Percentiles rank a stretch among this genome's conserved stretches.
These are phyloP conservation scores for Aspergillus cejpii DNA, from an alignment of 2,329 filamentous ascomycete genomes.

Conservation along the genomic window DNA sequence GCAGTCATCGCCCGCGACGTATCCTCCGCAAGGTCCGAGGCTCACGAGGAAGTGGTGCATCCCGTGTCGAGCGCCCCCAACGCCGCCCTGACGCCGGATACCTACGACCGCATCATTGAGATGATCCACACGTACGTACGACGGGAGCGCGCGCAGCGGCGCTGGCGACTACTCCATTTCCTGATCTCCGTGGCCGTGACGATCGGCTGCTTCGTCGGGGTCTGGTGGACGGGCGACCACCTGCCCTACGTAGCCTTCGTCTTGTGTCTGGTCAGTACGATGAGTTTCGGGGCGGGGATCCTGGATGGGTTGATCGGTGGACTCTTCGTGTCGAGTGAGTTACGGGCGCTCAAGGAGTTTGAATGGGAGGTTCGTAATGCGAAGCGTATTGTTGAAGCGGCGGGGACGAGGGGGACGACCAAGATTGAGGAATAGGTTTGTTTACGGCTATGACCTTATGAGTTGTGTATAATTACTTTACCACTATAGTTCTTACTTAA, in stretches of 20 bases:
- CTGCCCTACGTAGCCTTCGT: conserved; percentile 71
- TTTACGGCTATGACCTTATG: not conserved
- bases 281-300: conserved; percentile 68
- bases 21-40: conserved; percentile 3
- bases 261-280: conserved; percentile 69
- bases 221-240: conserved; percentile 70
- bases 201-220: conserved; percentile 67
- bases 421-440: not conserved
- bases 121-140: conserved; percentile 61
- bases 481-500: no score
- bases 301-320: conserved; percentile 80
- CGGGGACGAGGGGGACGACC: not conserved
- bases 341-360: conserved; percentile 80
- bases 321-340: conserved; percentile 77
- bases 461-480: not conserved
- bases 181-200: conserved; percentile 58
- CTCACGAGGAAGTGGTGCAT: not conserved
- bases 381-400: not conserved
- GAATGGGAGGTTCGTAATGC: conserved; percentile 83
- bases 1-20: conserved; percentile 57
- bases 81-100: conserved; percentile 40
- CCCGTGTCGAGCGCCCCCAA: conserved; percentile 19
- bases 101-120: conserved; percentile 66
- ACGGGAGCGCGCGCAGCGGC: conserved; percentile 66
- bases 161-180: conserved; percentile 69